phyloP scores from a whole-genome alignment of 2,329 filamentous ascomycete species.

The Talaromyces sp. region DNA sequence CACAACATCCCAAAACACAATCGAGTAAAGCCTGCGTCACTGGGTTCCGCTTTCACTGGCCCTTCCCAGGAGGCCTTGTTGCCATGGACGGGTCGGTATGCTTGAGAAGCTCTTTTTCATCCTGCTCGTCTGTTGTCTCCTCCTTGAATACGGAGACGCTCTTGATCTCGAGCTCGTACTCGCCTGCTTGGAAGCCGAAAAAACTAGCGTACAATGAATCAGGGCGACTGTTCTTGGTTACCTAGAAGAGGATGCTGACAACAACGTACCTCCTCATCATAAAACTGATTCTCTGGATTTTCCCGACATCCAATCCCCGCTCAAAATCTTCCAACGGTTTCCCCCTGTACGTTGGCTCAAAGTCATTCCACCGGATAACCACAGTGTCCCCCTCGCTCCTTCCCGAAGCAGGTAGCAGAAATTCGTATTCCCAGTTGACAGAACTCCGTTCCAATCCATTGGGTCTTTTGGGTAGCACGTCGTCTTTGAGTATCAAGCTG shows the following conservation, averaged over 20 bases:
- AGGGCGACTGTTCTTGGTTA: not conserved
- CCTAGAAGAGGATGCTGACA: not conserved
- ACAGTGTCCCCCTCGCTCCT: conserved; percentile 40
- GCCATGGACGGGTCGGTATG: not conserved
- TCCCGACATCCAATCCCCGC: conserved; percentile 53
- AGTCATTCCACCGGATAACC: conserved; percentile 57
- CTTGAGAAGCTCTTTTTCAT: not conserved
- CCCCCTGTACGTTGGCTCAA: conserved; percentile 71
- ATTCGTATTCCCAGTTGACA: conserved; percentile 71
- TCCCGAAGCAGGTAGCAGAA: conserved; percentile 29
- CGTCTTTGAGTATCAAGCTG: conserved; percentile 71
- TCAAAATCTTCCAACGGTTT: conserved; percentile 56
- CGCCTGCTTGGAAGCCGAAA: conserved; percentile 68
- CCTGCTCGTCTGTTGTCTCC: not conserved
- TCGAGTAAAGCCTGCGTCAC: not conserved
- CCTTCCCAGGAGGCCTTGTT: not conserved
- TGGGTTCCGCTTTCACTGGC: not conserved
- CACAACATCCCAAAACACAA: not conserved
- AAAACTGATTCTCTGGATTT: conserved; percentile 64
- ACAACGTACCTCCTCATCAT: conserved; percentile 72
- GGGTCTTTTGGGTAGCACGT: conserved; percentile 51
- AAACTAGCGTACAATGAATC: conserved; percentile 50
- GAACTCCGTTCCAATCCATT: conserved; percentile 67
- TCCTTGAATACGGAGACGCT: conserved; percentile 48
- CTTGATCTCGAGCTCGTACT: conserved; percentile 56